Conservation (phyloP, 257 asterid species). For the Rauvolfia tetraphylla region DNA sequence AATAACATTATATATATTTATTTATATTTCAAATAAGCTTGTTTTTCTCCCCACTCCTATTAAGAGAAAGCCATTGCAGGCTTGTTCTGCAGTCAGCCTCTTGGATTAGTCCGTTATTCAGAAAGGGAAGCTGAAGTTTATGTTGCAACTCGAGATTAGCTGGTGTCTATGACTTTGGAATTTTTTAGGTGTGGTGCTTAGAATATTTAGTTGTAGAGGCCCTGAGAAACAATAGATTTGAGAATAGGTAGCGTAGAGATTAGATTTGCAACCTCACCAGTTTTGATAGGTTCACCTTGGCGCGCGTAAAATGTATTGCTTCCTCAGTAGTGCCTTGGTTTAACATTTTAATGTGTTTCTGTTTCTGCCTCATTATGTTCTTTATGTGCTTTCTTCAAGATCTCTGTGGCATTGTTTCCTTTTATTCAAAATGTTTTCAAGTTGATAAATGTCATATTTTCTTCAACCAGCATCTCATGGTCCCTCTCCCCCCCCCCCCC, state of each 20-base stretch:
- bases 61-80: not conserved
- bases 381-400: not conserved
- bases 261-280: too few relatives aligned
- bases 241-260: not conserved
- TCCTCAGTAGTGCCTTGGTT: not conserved
- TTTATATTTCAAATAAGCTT: not conserved
- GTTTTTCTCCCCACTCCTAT: not conserved
- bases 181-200: not conserved
- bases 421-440: not conserved
- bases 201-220: not conserved
- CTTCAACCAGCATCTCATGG: not conserved
- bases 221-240: not conserved
- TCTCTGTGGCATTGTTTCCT: not conserved
- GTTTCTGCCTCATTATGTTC: not conserved
- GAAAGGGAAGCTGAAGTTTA: not conserved
- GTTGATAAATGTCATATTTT: not conserved
- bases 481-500: too few relatives aligned
- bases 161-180: not conserved
- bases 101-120: not conserved
- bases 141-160: not conserved
- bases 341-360: not conserved
- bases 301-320: not conserved
- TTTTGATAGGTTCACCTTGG: not conserved
- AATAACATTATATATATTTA: not conserved
- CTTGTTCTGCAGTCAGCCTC: not conserved